Evolutionary conservation across 202 grass and related monocot species (phyloP).

Genomic region (Hordeum pubiflorum): DNA sequence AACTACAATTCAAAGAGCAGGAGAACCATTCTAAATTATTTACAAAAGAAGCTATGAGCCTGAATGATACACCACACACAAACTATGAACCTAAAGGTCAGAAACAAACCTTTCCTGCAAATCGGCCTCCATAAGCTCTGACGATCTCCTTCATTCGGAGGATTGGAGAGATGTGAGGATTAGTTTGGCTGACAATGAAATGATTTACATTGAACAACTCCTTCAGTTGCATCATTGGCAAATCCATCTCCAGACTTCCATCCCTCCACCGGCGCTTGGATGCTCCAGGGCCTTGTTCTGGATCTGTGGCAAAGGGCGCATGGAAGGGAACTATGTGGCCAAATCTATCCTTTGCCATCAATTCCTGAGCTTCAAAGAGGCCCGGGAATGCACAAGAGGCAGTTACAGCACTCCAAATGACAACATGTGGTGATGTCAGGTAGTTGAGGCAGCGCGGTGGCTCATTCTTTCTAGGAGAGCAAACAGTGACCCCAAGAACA

Average conservation of each 20-base stretch:
- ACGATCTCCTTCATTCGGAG: constrained; percentile 79
- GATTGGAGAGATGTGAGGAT: constrained; percentile 86
- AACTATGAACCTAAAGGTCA: not conserved
- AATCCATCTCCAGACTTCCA: constrained; percentile 91
- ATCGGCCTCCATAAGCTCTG: constrained; percentile 65
- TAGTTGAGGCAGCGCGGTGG: constrained; percentile 92
- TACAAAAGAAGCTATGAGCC: not conserved
- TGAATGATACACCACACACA: constrained; percentile 14
- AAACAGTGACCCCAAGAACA: constrained; percentile 88
- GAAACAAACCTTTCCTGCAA: constrained; percentile 83
- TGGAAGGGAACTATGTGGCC: constrained; percentile 86
- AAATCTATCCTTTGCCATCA: constrained; percentile 97
- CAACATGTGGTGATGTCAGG: constrained; percentile 81
- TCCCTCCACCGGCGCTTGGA: constrained; percentile 78
- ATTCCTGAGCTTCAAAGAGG: constrained; percentile 88
- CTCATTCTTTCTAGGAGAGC: constrained; percentile 91
- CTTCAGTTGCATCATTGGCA: constrained; percentile 86
- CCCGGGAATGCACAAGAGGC: constrained; percentile 94
- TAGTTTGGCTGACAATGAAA: constrained; percentile 96
- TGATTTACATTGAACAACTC: constrained; percentile 96
- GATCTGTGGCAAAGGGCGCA: constrained; percentile 53
- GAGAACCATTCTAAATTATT: not conserved
- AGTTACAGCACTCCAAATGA: constrained; percentile 98
- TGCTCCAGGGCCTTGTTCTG: constrained; percentile 39
- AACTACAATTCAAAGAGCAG: not conserved